phyloP scores from a whole-genome alignment of 768 basidiomycete species.

The Termitomyces sp. region DNA sequence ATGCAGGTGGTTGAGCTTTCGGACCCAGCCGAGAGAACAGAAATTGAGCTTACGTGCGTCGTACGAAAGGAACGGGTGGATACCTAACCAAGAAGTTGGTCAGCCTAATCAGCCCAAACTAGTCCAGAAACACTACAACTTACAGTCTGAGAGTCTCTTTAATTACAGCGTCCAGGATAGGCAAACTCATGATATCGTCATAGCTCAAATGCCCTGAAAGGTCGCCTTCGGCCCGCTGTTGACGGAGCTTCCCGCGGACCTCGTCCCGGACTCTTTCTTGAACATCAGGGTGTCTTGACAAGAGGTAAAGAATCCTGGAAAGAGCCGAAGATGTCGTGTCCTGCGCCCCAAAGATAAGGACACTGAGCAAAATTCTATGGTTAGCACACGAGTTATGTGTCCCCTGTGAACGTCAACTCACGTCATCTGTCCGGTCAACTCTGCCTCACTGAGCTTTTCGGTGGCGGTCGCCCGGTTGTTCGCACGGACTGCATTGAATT shows the following conservation, averaged over 20 bases:
- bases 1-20: not conserved
- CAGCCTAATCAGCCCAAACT: not conserved
- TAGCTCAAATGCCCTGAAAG: constrained; percentile 22
- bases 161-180: constrained; percentile 41
- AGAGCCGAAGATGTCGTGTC: constrained; percentile 46
- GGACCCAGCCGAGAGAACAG: not conserved
- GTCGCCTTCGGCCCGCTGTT: constrained; percentile 14
- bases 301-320: constrained; percentile 35
- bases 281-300: constrained; percentile 33
- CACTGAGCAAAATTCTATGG: constrained; percentile 22
- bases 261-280: constrained; percentile 37
- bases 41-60: constrained; percentile 32
- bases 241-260: constrained; percentile 22
- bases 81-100: constrained; percentile 25
- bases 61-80: constrained; percentile 44
- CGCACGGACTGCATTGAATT: constrained; percentile 25
- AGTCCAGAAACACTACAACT: constrained; percentile 9
- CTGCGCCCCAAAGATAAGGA: constrained; percentile 47
- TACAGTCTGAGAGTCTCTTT: constrained; percentile 45
- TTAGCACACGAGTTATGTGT: not conserved
- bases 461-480: constrained; percentile 30
- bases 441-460: constrained; percentile 37
- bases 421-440: constrained; percentile 50
- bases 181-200: constrained; percentile 33
- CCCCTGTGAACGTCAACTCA: constrained; percentile 17